Evolutionary conservation across 768 basidiomycete species (phyloP), one percentile per base, ranked within the genome.

Genomic region (Termitomyces sp.): DNA sequence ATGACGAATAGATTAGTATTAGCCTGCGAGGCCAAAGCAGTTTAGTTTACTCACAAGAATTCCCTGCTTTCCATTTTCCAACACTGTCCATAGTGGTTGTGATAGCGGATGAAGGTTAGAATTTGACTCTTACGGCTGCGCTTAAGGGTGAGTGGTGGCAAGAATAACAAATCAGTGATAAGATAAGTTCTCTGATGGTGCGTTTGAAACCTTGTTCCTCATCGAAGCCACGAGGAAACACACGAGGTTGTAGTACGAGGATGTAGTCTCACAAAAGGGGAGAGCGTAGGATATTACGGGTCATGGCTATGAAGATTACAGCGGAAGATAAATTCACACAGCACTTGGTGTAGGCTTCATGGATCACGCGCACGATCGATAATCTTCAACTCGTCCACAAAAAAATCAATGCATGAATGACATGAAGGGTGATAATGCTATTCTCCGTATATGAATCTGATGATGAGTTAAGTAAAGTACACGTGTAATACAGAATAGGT

Each of bases 61-160:
- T 55, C 10, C 79, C 79, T 29, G 76, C 67, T 23, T 73, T 65
- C 78, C 78, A 80, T 66, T 70, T 78, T 38, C 63, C 69, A 22
- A 75, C 61, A 20, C 53, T 49, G 56, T 69, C 70, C 51, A 54
- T 59, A 9, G 41, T 47, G 23, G 13, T 35, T 18, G 31, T 29
- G 15, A 31, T 1, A 55, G 56, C 33, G 16, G n/a, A 48, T 16
- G 23, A 41, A 32, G 18, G 22, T 23, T 20, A 32, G 20, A 36
- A 38, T 31, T 16, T 20, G 15, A 29, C 3, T 12, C 13, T 15
- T 18, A n/a, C 27, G 12, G 15, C 13, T 16, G 11, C 25, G 47
- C 33, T 47, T 25, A 18, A 38, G 23, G 13, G 20, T 36, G 3
- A 29, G 20, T 15, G n/a, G 7, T 13, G 18, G 32, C 20, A 20